Conservation (phyloP, 2,329 filamentous ascomycete species). For the Ophiostoma australiae region DNA sequence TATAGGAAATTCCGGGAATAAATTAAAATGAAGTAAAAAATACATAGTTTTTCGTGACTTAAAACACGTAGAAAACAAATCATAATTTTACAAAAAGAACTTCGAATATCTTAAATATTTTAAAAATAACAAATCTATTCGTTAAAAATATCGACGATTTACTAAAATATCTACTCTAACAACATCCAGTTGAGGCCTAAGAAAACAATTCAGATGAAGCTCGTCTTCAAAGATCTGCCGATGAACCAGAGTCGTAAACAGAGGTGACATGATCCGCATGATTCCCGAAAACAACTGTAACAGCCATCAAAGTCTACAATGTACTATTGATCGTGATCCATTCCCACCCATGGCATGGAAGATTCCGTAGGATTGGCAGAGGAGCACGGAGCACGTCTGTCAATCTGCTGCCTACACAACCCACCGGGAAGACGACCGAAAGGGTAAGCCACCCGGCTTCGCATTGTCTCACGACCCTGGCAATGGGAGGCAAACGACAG, state of each 20-base stretch:
- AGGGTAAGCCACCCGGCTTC: constrained; percentile 3
- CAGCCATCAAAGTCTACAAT: background rate
- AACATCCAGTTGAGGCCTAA: background rate
- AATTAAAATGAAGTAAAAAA: no score
- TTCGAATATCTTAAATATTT: no score
- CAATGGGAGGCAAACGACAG: background rate
- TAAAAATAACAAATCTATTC: no score
- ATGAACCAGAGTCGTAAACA: background rate
- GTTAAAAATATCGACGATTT: no score
- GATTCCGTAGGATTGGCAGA: constrained; percentile 3
- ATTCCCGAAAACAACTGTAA: background rate
- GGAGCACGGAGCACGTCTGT: background rate
- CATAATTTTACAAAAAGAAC: no score
- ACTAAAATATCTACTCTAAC: background rate
- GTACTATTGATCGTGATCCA: background rate
- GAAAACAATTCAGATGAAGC: background rate
- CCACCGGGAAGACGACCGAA: background rate
- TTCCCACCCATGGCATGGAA: background rate
- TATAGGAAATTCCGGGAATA: no score
- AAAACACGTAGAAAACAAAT: no score
- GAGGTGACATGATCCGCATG: background rate
- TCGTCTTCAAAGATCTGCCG: background rate
- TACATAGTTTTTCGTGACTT: no score
- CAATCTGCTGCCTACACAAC: constrained; percentile 2
- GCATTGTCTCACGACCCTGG: constrained; percentile 13